Percentiles rank a stretch among this genome's conserved stretches.
These are phyloP conservation scores for Neurospora hispaniola DNA, from an alignment of 495 filamentous ascomycete genomes.

Conservation along the genomic window DNA sequence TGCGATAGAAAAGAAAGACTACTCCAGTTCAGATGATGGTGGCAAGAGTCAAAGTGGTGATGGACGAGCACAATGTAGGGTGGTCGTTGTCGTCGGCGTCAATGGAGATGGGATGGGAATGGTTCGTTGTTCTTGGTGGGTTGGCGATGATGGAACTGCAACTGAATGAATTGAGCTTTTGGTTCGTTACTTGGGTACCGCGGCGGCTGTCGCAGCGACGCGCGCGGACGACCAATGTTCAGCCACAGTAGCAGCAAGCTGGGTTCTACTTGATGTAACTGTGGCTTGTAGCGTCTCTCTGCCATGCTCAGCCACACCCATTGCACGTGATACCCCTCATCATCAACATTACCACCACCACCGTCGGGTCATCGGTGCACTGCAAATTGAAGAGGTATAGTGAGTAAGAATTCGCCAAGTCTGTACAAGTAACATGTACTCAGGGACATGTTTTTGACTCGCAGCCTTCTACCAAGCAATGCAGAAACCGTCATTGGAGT, in stretches of 20 bases:
- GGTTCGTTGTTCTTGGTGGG: not conserved
- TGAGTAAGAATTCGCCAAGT: not conserved
- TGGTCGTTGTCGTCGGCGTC: not conserved
- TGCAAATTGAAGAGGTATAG: not conserved
- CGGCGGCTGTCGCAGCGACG: not conserved
- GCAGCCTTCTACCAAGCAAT: not conserved
- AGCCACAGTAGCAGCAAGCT: not conserved
- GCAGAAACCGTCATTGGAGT: not conserved
- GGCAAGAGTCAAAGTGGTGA: not conserved
- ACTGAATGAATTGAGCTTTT: not conserved
- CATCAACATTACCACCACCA: not conserved
- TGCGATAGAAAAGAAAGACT: not conserved
- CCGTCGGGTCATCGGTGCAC: not conserved
- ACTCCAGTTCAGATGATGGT: not conserved
- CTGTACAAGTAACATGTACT: not conserved
- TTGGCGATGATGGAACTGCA: not conserved
- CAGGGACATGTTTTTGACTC: not conserved
- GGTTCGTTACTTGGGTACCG: not conserved
- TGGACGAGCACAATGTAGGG: not conserved
- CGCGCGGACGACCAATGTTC: not conserved
- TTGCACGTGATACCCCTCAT: not conserved
- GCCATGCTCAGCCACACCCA: not conserved
- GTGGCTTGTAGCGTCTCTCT: not conserved
- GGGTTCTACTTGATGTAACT: not conserved
- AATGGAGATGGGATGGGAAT: not conserved